A percentile compares a stretch with the other conserved stretches of the same genome.
These are phyloP conservation scores for Nadsonia starkeyi-henricii DNA, from an alignment of 1,139 yeast species.

Conservation along the genomic window DNA sequence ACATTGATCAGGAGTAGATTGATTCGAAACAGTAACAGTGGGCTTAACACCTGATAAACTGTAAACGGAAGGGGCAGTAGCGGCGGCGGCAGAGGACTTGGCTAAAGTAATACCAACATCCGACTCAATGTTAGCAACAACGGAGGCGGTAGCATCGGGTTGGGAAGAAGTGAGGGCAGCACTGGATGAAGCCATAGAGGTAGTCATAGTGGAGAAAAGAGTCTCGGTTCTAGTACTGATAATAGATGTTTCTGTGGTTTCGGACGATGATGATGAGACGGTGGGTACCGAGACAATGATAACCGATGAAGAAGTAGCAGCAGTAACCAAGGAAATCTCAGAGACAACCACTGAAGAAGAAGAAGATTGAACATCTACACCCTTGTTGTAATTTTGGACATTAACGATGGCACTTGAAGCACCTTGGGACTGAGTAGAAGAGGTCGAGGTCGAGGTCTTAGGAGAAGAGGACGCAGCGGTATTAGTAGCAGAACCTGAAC, in stretches of 20 bases:
- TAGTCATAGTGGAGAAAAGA: not conserved
- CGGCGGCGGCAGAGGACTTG: not conserved
- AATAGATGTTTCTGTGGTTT: not conserved
- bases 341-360: no score
- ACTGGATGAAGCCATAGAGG: not conserved
- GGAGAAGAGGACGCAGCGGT: not conserved
- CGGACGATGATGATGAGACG: not conserved
- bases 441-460: no score
- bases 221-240: not conserved
- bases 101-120: not conserved
- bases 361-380: no score
- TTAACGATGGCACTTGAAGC: no score
- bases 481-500: slow-evolving; percentile 4
- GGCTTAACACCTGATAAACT: not conserved
- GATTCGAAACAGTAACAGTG: not conserved
- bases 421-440: no score
- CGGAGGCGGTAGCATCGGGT: not conserved
- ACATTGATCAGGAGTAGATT: not conserved
- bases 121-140: not conserved
- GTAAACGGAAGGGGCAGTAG: not conserved
- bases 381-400: not conserved
- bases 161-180: not conserved
- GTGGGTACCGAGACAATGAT: not conserved
- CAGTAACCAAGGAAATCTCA: not conserved
- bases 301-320: not conserved